Evolutionary conservation across 805 yeast genomes (phyloP), one percentile per base, ranked within the genome.

Genomic region (Ogataea minuta): DNA sequence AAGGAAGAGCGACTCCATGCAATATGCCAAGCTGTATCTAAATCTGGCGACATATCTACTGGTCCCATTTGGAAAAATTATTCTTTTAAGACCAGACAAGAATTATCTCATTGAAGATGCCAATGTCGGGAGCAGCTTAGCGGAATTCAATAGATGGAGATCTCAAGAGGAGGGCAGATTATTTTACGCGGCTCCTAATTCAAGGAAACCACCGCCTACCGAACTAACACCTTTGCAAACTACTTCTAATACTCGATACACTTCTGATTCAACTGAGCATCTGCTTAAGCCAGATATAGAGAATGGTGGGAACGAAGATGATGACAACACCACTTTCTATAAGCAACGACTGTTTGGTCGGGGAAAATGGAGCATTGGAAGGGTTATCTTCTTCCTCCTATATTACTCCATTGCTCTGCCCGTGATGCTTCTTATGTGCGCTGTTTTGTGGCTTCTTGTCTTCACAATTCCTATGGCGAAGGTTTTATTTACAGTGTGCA

Each of bases 381-480:
- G 98, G 47, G 72, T 91, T 17, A 56, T 81, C 9, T 91, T 88
- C 55, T 93, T 80, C 56, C 2, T 80, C 2, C 75, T 76, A 49
- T 90, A 79, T 59, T 88, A 90, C 57, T 49, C 76, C 3, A 45
- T 85, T 3, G 56, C 90, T 19, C 83, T 80, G 44, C 98, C 98
- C 1, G 54, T 85, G 2, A 67, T 81, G 23, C 57, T 68, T 11
- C 3, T 74, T 0, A 67, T 88, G 6, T 73, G 84, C 5, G 49
- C 76, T 1, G 31, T 79, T 4, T 76, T 91, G 50, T 93, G 96
- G 96, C 61, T 91, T 25, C 60, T 76, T 24, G 96, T 90, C 0
- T 82, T 93, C 59, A 79, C 96, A 5, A 88, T 91, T 33, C 99
- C 99, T 28, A 88, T 93, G 95, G 80, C 95, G 12, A 88, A 88